Evolutionary conservation across 148 eudicot genomes (phyloP).

Genomic region (Chenopodium suecicum): DNA sequence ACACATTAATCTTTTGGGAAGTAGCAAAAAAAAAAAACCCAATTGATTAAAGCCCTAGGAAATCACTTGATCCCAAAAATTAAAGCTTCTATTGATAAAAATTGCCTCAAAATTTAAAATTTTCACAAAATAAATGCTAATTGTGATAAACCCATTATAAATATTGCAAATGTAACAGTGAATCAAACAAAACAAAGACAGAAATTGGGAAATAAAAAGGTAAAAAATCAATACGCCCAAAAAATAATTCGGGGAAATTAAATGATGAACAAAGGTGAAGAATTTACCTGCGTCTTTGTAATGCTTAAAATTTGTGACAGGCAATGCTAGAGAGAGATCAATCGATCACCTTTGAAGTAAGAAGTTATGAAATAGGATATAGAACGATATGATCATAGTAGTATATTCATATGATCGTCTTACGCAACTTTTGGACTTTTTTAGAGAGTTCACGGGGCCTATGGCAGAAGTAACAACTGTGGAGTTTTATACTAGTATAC

Average conservation of each 20-base stretch:
- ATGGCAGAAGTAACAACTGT: too few species aligned
- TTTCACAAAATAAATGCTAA: neutral
- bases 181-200: conserved; percentile 3
- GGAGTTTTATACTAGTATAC: too few species aligned
- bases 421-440: too few species aligned
- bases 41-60: neutral
- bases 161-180: neutral
- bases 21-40: neutral
- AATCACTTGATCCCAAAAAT: neutral
- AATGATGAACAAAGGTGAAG: neutral
- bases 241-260: too few species aligned
- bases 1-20: neutral
- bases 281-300: conserved; percentile 13
- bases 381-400: too few species aligned
- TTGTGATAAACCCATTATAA: neutral
- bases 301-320: too few species aligned
- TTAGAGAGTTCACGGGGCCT: too few species aligned
- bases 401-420: too few species aligned
- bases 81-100: neutral
- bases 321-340: too few species aligned
- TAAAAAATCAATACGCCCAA: neutral
- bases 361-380: too few species aligned
- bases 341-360: too few species aligned
- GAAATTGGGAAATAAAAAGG: neutral
- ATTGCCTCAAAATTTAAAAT: too few species aligned